These are phyloP conservation scores for Hypoxylon sp. DNA, from an alignment of 2,329 filamentous ascomycete species.

Conservation along the genomic window DNA sequence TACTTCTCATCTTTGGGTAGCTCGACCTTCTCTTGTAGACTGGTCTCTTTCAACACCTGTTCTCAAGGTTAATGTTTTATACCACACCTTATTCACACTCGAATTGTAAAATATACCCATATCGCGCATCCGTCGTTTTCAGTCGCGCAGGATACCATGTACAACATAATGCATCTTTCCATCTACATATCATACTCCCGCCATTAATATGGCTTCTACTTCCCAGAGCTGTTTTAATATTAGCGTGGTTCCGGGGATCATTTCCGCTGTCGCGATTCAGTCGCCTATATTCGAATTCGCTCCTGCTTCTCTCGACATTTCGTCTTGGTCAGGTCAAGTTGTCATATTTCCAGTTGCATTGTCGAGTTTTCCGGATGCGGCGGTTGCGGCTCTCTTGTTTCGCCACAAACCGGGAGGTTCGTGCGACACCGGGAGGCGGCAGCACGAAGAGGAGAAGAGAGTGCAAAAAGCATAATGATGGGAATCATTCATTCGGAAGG, in stretches of 20 bases:
- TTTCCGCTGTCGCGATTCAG: conserved; percentile 34
- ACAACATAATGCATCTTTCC: conserved; percentile 52
- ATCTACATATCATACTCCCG: conserved; percentile 42
- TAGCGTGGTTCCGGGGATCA: conserved; percentile 40
- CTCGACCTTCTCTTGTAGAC: conserved; percentile 24
- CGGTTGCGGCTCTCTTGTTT: conserved; percentile 44
- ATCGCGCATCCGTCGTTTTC: conserved; percentile 49
- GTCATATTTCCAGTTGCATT: conserved; percentile 33
- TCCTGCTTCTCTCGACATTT: conserved; percentile 13
- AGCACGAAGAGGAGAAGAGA: conserved; percentile 42
- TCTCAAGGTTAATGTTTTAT: conserved; percentile 32
- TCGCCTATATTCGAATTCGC: conserved; percentile 21
- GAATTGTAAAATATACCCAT: conserved; percentile 52
- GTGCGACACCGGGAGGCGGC: conserved; percentile 49
- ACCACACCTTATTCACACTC: conserved; percentile 38
- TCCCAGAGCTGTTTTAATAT: conserved; percentile 34
- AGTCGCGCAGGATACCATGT: conserved; percentile 55
- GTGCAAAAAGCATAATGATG: conserved; percentile 40
- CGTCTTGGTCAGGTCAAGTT: conserved; percentile 25
- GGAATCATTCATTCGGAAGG: conserved; percentile 34
- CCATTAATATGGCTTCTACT: conserved; percentile 30
- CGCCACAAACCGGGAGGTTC: conserved; percentile 38
- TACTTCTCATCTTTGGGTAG: conserved; percentile 3
- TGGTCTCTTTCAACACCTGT: conserved; percentile 25
- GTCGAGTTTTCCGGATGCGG: conserved; percentile 31